These are phyloP conservation scores for Cymbopogon citratus DNA, from an alignment of 176 grass and related monocot species.

Conservation along the genomic window DNA sequence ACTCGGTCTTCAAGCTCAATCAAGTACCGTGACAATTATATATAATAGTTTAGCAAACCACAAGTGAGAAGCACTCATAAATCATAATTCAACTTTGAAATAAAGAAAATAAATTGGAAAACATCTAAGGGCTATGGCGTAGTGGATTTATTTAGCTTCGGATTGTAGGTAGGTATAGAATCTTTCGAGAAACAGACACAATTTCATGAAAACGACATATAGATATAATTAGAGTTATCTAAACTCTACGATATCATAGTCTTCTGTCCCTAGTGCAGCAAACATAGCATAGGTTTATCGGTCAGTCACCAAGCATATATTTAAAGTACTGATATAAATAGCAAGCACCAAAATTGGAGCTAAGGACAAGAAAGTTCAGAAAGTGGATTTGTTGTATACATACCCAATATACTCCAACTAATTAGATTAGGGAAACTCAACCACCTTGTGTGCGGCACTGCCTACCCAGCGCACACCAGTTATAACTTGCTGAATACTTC, in stretches of 20 bases:
- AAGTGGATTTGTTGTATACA: background rate
- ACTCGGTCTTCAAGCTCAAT: background rate
- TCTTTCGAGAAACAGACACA: background rate
- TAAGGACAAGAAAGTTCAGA: background rate
- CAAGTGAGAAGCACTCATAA: background rate
- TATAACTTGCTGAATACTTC: background rate
- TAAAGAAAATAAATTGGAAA: background rate
- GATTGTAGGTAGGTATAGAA: background rate
- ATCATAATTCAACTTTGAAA: background rate
- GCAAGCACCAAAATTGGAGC: background rate
- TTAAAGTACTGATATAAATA: background rate
- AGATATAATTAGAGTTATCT: background rate
- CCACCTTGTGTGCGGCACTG: too few species aligned
- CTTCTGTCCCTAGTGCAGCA: background rate
- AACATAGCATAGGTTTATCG: background rate
- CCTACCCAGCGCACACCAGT: background rate
- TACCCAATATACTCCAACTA: background rate
- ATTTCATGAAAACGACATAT: background rate
- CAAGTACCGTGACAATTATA: background rate
- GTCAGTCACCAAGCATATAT: background rate
- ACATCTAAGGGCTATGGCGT: background rate
- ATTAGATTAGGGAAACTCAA: background rate
- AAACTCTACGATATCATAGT: background rate
- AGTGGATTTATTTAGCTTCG: constrained; percentile 14
- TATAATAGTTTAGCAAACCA: background rate